These are phyloP conservation scores for Pestalotiopsis sp. DNA, from an alignment of 2,329 filamentous ascomycete species.

Conservation along the genomic window DNA sequence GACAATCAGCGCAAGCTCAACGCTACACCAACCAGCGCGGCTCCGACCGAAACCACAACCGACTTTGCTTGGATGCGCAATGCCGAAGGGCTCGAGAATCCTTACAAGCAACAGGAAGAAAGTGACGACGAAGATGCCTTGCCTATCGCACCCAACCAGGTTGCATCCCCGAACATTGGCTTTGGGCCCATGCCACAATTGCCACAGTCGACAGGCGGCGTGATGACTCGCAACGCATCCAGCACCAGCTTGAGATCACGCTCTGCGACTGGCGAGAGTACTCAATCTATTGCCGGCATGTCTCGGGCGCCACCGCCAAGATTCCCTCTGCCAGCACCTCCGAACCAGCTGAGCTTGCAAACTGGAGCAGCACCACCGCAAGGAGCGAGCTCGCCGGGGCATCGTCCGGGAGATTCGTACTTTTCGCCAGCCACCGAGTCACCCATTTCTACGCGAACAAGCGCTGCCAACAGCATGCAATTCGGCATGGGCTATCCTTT, in stretches of 20 bases:
- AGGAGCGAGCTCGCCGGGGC: slow-evolving; percentile 59
- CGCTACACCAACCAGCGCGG: slow-evolving; percentile 48
- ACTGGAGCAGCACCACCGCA: slow-evolving; percentile 44
- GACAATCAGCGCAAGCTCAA: slow-evolving; percentile 74
- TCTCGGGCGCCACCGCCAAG: slow-evolving; percentile 67
- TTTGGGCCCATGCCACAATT: slow-evolving; percentile 31
- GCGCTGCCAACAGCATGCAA: slow-evolving; percentile 76
- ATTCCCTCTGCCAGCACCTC: slow-evolving; percentile 67
- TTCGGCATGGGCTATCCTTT: slow-evolving; percentile 62
- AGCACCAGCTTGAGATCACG: slow-evolving; percentile 75
- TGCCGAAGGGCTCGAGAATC: slow-evolving; percentile 72
- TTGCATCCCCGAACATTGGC: slow-evolving; percentile 37
- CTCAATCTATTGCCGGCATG: slow-evolving; percentile 58
- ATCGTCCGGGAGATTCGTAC: slow-evolving; percentile 77
- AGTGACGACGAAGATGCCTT: slow-evolving; percentile 63
- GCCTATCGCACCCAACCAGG: slow-evolving; percentile 25
- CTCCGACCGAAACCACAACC: slow-evolving; percentile 57
- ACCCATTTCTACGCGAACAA: slow-evolving; percentile 75
- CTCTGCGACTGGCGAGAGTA: slow-evolving; percentile 74
- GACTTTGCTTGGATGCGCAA: slow-evolving; percentile 83
- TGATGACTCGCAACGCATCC: slow-evolving; percentile 69
- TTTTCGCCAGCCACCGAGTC: slow-evolving; percentile 88
- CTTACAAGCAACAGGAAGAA: slow-evolving; percentile 70
- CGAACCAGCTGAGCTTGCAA: slow-evolving; percentile 69
- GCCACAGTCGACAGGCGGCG: slow-evolving; percentile 36